Conservation (phyloP, 768 basidiomycete genomes). For the Kwoniella heveanensis region DNA sequence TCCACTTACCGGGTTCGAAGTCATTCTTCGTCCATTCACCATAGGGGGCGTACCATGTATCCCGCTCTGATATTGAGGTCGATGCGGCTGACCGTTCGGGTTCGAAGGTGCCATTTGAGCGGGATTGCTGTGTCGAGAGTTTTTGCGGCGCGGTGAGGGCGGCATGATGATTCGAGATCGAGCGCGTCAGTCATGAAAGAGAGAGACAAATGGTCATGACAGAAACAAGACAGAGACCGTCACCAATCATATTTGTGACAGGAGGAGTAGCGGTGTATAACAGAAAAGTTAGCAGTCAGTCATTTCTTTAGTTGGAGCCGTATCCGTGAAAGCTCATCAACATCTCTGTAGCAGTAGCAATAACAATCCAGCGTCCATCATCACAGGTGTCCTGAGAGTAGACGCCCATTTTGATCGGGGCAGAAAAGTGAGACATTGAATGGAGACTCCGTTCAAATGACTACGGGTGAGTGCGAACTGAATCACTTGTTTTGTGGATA, state of each 20-base stretch:
- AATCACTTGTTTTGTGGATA: neutral
- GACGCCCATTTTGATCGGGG: too few species aligned
- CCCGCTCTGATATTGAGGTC: slow-evolving; percentile 2
- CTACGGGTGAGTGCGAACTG: neutral
- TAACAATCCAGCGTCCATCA: too few species aligned
- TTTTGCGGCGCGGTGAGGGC: slow-evolving; percentile 22
- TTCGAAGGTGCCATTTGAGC: slow-evolving; percentile 10
- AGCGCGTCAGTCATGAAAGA: neutral
- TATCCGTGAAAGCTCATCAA: too few species aligned
- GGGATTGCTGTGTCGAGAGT: slow-evolving; percentile 22
- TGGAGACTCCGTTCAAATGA: neutral
- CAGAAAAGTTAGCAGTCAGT: too few species aligned
- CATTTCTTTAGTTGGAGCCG: too few species aligned
- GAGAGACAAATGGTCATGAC: too few species aligned
- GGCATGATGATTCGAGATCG: neutral
- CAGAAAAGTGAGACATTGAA: slow-evolving; percentile 9
- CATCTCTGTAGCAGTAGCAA: too few species aligned
- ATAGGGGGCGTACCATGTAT: slow-evolving; percentile 30
- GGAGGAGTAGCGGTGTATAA: too few species aligned
- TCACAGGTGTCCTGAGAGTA: too few species aligned
- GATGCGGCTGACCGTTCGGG: slow-evolving; percentile 21
- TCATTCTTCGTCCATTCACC: slow-evolving; percentile 42
- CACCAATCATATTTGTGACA: too few species aligned
- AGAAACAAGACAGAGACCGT: too few species aligned
- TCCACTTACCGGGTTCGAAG: slow-evolving; percentile 40